Evolutionary conservation across 2,329 filamentous ascomycete genomes (phyloP), one percentile per base, ranked within the genome.

Genomic region (Apiospora arundinis): DNA sequence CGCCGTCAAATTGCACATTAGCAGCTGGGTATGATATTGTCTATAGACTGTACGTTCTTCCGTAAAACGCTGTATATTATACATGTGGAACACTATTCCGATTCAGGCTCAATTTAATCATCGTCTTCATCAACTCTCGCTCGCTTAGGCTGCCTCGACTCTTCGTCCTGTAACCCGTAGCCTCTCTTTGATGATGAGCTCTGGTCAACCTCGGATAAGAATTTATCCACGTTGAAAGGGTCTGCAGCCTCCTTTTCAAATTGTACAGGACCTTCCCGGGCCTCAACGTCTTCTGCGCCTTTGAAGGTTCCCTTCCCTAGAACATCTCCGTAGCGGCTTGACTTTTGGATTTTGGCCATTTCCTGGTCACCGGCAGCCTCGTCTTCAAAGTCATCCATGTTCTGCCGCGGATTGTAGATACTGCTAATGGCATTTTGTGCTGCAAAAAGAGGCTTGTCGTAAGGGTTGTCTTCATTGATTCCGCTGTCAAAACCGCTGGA

Each of bases 381-480:
- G 71, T 93, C 92, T 23, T 93, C 92, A 21, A 91, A 92, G 63
- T 94, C 93, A 68, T 92, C 92, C 77, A 92, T 90, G 71, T 92
- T 91, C 32, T 92, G 90, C 28, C 89, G 89, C 1, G 95, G 94
- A 45, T 95, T 89, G 82, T 99, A 99, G 75, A 99, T 98, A 81
- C 92, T 95, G 83, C 90, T 96, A 77, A 98, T 94, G 11, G 94
- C 95, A 79, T 98, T 95, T 80, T 98, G 95, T 18, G 96, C 95
- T 0, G 95, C 95, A 80, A 99, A 99, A 9, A 99, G 86, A 25
- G 96, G 96, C 83, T 98, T 98, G 82, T 98, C 96, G 84, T 98
- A 99, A 0, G 92, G 91, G 79, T 99, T 96, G 81, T 99, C 96
- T 82, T 99, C 96, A 81, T 99, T 99, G 87, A 98, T 95, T 0